Evolutionary conservation across 441 rosid species (phyloP).

Genomic region (Syzygium syzygioides): DNA sequence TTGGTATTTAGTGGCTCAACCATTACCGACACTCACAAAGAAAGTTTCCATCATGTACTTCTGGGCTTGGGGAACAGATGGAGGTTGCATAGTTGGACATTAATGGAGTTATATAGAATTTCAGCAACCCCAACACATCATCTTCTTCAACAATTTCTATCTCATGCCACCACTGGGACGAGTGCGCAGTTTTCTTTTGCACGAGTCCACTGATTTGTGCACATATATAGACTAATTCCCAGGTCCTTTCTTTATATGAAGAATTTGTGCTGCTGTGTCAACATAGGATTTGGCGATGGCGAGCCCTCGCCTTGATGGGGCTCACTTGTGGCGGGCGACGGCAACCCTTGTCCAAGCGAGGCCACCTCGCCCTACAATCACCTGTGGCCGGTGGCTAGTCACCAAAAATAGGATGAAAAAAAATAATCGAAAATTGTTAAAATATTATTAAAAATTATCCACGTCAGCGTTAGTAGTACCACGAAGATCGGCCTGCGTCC

Average conservation of each 20-base stretch:
- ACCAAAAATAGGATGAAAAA: no score
- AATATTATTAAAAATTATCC: not conserved
- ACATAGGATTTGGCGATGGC: not conserved
- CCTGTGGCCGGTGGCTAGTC: no score
- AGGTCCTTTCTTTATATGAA: not conserved
- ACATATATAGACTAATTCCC: no score
- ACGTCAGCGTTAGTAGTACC: rapidly evolving
- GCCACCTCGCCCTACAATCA: no score
- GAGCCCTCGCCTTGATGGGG: no score
- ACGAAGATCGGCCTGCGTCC: rapidly evolving
- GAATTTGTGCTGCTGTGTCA: not conserved
- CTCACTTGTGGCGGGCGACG: no score
- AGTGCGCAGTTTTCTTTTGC: not conserved
- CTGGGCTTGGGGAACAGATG: not conserved
- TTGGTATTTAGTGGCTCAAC: not conserved
- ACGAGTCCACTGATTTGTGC: not conserved
- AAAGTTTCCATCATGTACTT: not conserved
- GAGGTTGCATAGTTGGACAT: not conserved
- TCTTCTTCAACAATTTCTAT: not conserved
- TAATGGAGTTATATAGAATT: not conserved
- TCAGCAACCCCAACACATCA: not conserved
- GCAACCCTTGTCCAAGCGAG: no score
- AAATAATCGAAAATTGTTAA: not conserved
- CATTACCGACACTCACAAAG: not conserved
- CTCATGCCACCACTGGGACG: not conserved